Conservation (phyloP, 2,329 filamentous ascomycete species). For the Daldinia sp. region DNA sequence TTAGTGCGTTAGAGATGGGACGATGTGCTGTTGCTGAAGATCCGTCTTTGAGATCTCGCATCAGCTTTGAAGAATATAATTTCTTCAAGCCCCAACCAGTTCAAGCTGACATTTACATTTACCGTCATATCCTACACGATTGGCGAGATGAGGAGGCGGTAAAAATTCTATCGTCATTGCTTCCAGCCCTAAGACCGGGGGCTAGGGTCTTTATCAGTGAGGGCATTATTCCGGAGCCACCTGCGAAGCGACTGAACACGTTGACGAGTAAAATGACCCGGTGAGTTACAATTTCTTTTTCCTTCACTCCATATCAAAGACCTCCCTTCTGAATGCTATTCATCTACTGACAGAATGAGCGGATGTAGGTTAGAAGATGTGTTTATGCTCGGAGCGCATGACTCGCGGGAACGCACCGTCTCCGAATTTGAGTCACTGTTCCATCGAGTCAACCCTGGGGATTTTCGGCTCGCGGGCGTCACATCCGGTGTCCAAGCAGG, state of each 20-base stretch:
- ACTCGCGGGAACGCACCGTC: slow-evolving; percentile 35
- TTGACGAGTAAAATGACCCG: slow-evolving; percentile 35
- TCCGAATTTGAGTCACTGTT: slow-evolving; percentile 35
- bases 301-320: background rate
- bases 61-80: slow-evolving; percentile 34
- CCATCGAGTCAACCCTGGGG: slow-evolving; percentile 20
- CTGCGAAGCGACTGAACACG: slow-evolving; percentile 32
- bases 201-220: slow-evolving; percentile 34
- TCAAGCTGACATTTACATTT: slow-evolving; percentile 37
- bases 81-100: slow-evolving; percentile 38
- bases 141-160: slow-evolving; percentile 31
- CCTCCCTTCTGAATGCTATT: background rate
- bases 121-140: slow-evolving; percentile 37
- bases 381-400: slow-evolving; percentile 37
- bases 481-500: slow-evolving; percentile 36
- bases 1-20: slow-evolving; percentile 34
- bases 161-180: slow-evolving; percentile 32
- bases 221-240: slow-evolving; percentile 30
- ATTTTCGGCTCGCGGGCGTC: slow-evolving; percentile 35
- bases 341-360: background rate
- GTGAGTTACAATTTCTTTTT: slow-evolving; percentile 9
- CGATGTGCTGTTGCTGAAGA: slow-evolving; percentile 24
- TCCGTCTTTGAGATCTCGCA: slow-evolving; percentile 26
- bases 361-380: slow-evolving; percentile 32
- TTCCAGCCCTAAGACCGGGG: slow-evolving; percentile 31